Percentiles rank a stretch among this genome's conserved stretches.
Conservation (phyloP, 1,284 basidiomycete genomes). For the Ceratobasidium sp. region DNA sequence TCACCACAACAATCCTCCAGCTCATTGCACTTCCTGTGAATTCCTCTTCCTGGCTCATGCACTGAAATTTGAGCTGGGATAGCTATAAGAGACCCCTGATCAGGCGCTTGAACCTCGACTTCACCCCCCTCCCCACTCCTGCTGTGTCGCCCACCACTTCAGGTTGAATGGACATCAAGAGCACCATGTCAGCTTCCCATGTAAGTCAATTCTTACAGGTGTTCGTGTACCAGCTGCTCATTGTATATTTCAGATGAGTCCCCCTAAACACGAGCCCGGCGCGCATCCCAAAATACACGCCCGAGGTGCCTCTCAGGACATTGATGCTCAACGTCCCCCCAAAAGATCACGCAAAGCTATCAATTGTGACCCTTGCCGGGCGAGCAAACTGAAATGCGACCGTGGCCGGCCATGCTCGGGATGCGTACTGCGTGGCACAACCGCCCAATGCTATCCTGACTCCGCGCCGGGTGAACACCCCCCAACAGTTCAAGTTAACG, state of each 20-base stretch:
- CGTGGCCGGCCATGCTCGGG: conserved; percentile 84
- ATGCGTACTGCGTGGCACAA: conserved; percentile 65
- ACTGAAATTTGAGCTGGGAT: not conserved
- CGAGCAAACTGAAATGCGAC: conserved; percentile 81
- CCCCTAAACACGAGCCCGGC: not conserved
- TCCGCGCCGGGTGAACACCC: conserved; percentile 57
- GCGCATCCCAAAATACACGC: not conserved
- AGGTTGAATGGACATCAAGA: conserved; percentile 32
- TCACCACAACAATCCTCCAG: not conserved
- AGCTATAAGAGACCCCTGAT: not conserved
- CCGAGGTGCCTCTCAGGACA: conserved; percentile 32
- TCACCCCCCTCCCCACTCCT: not conserved
- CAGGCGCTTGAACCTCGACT: not conserved
- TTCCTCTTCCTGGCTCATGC: not conserved
- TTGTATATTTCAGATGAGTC: conserved; percentile 2
- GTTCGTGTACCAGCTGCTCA: not conserved
- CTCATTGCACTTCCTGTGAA: not conserved
- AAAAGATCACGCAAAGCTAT: conserved; percentile 82
- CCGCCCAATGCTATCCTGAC: conserved; percentile 70
- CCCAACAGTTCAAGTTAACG: conserved; percentile 62
- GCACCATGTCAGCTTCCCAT: conserved; percentile 5
- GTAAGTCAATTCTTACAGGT: not conserved
- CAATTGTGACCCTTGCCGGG: conserved; percentile 82
- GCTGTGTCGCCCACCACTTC: not conserved
- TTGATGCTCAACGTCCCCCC: conserved; percentile 53